A percentile compares a stretch with the other conserved stretches of the same genome.
Evolutionary conservation across 441 rosid species (phyloP).

Genomic region (Adansonia madagascariensis): DNA sequence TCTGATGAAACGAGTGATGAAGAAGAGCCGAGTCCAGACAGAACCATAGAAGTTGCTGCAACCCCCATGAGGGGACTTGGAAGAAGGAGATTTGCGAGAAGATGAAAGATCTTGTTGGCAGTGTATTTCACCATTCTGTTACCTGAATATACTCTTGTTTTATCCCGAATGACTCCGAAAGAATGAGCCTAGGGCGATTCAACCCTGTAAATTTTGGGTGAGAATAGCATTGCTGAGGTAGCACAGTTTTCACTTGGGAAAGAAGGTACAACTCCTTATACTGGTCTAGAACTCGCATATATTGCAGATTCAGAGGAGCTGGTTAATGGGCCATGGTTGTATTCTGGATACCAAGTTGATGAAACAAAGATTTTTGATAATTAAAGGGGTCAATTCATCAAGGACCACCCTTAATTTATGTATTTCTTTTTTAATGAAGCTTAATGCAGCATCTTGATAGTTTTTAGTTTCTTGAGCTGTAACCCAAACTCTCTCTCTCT

Average conservation of each 20-base stretch:
- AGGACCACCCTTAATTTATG: background rate
- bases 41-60: constrained; percentile 36
- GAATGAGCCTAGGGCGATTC: background rate
- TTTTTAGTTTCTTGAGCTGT: too few relatives aligned
- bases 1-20: constrained; percentile 85
- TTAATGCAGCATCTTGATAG: background rate
- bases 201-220: background rate
- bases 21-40: constrained; percentile 53
- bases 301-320: background rate
- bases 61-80: constrained; percentile 50
- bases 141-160: background rate
- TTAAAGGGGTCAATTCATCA: background rate
- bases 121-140: background rate
- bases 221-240: background rate
- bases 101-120: constrained; percentile 35
- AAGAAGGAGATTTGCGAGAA: constrained; percentile 66
- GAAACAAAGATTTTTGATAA: constrained; percentile 3
- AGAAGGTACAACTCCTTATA: background rate
- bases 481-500: too few relatives aligned
- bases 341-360: background rate
- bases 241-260: background rate
- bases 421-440: background rate
- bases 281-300: background rate
- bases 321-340: background rate
- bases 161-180: background rate